Evolutionary conservation across 225 moss, liverwort and hornwort genomes (phyloP), one percentile per base, ranked within the genome.

Genomic region (Antitrichia curtipendula): DNA sequence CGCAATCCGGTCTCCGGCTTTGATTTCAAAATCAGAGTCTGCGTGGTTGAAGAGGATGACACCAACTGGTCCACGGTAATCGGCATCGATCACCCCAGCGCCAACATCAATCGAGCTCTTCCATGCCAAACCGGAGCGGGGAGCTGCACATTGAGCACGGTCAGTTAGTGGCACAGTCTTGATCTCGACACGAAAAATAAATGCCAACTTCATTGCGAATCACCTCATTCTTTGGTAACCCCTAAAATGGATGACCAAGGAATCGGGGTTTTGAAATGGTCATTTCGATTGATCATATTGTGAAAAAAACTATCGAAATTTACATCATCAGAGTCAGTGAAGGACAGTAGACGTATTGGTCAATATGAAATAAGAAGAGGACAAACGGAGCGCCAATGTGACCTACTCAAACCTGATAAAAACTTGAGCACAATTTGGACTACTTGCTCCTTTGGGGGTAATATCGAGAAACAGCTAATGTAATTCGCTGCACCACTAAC

Each of bases 1-100:
- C 9, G 96, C 96, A 82, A 98, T 93, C 29, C 97, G 93, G 86
- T 98, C 95, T 22, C 98, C 98, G 10, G 91, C 89, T 86, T 95
- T 93, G 43, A 98, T 93, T 54, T 66, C 65, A 79, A 97, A 98
- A 49, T 98, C 95, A 3, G 90, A 89, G 79, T 97, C 96, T 20
- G 96, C 92, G 84, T 96, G 96, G 84, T 98, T 98, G 89, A 98
- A 98, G 58, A 97, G 94, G 81, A 98, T 97, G 54, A 98, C 95
- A 59, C 95, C 93, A 23, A 98, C 88, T 24, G 96, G 95, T 20
- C 98, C 98, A 53, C 98, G 96, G 90, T 98, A 98, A 68, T 98
- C 98, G 47, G 93, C 95, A 82, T 98, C 98, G 78, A 98, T 96
- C 50, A 98, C 98, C 45, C 98, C 98, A 32, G 98, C 98, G 47